Evolutionary conservation across 2,329 filamentous ascomycete species (phyloP).

Genomic region (Epichloe sylvatica): DNA sequence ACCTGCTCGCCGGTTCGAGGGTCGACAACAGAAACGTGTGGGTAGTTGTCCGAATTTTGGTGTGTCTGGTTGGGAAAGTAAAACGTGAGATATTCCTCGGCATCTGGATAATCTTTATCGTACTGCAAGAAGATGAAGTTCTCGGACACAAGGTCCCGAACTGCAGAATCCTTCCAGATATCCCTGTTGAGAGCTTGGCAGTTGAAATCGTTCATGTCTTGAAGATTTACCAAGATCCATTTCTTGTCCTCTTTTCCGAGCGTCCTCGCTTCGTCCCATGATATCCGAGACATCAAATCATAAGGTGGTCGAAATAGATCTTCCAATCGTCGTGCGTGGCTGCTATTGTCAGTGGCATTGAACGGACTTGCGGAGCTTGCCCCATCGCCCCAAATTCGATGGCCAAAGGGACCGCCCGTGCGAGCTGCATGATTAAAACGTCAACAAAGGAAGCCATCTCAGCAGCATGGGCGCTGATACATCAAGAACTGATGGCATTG

Average conservation of each 20-base stretch:
- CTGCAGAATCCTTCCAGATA: constrained; percentile 77
- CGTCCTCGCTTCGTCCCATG: constrained; percentile 75
- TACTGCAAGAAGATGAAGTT: constrained; percentile 96
- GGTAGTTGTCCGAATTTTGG: constrained; percentile 80
- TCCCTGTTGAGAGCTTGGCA: constrained; percentile 91
- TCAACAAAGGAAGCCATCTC: background rate
- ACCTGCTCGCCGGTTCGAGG: constrained; percentile 93
- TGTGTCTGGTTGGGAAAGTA: constrained; percentile 62
- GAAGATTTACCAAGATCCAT: constrained; percentile 92
- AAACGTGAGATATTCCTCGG: constrained; percentile 72
- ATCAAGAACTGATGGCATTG: background rate
- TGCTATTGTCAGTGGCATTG: constrained; percentile 31
- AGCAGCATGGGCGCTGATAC: background rate
- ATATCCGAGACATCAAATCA: constrained; percentile 65
- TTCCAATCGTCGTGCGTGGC: constrained; percentile 65
- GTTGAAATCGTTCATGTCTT: constrained; percentile 85
- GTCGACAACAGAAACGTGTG: constrained; percentile 90
- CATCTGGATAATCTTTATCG: constrained; percentile 67
- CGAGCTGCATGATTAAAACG: background rate
- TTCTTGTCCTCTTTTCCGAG: constrained; percentile 79
- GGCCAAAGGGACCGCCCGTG: constrained; percentile 23
- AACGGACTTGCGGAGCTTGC: constrained; percentile 9
- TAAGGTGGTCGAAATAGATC: constrained; percentile 89
- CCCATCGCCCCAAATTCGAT: constrained; percentile 24
- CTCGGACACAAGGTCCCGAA: constrained; percentile 70